Conservation (phyloP, 176 grass and related monocot genomes). For the Bothriochloa decipiens region DNA sequence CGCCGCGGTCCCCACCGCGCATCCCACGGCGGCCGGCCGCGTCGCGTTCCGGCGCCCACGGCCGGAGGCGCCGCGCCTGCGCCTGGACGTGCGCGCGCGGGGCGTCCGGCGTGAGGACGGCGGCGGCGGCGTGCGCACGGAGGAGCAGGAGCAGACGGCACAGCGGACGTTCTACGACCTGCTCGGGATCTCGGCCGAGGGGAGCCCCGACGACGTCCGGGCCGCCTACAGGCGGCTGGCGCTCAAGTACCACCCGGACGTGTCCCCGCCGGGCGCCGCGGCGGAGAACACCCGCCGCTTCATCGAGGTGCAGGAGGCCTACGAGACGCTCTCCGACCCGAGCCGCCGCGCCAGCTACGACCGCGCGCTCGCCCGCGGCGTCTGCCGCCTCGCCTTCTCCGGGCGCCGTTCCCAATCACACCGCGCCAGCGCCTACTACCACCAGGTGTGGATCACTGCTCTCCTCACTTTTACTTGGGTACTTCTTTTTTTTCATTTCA, state of each 20-base stretch:
- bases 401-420: constrained; percentile 25
- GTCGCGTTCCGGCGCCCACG: constrained; percentile 9
- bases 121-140: constrained; percentile 20
- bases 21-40: constrained; percentile 12
- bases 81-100: constrained; percentile 29
- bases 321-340: constrained; percentile 90
- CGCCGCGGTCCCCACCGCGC: not conserved
- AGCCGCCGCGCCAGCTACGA: constrained; percentile 69
- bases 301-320: constrained; percentile 88
- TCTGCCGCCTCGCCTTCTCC: constrained; percentile 55
- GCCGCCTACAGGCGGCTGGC: constrained; percentile 79
- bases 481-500: not conserved
- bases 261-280: constrained; percentile 64
- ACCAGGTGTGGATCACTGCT: constrained; percentile 46
- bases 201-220: constrained; percentile 66
- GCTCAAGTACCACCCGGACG: constrained; percentile 87
- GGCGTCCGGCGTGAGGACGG: constrained; percentile 21
- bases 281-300: constrained; percentile 72
- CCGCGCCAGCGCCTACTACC: constrained; percentile 37
- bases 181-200: constrained; percentile 62
- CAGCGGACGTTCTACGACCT: constrained; percentile 73
- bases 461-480: not conserved
- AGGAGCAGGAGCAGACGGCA: not conserved
- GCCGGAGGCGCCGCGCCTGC: not conserved
- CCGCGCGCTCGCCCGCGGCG: constrained; percentile 53